Percentiles rank a stretch among this genome's conserved stretches.
Conservation (phyloP, 2,329 filamentous ascomycete species). For the Celoporthe dispersa region DNA sequence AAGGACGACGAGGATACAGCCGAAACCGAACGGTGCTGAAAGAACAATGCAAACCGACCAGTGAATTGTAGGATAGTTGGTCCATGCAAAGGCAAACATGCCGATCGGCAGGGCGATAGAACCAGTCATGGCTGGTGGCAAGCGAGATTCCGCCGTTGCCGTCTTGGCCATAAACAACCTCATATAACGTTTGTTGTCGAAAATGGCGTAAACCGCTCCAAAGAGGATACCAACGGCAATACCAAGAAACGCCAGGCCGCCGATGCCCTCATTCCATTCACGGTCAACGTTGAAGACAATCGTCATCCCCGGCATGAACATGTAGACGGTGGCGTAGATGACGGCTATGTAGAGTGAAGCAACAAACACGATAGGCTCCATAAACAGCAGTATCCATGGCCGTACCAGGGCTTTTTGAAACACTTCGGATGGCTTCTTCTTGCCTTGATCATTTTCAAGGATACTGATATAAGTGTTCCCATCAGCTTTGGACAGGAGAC, state of each 20-base stretch:
- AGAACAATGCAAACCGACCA: slow-evolving; percentile 43
- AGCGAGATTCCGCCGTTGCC: slow-evolving; percentile 65
- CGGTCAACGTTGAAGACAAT: slow-evolving; percentile 63
- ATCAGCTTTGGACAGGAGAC: slow-evolving; percentile 3
- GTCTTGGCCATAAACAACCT: slow-evolving; percentile 28
- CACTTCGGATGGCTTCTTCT: slow-evolving; percentile 45
- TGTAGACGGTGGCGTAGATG: slow-evolving; percentile 58
- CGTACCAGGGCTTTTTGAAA: slow-evolving; percentile 61
- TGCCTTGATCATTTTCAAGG: slow-evolving; percentile 11
- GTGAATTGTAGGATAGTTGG: slow-evolving; percentile 34
- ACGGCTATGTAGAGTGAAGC: slow-evolving; percentile 67
- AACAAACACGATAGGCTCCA: slow-evolving; percentile 68
- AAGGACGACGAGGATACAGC: slow-evolving; percentile 67
- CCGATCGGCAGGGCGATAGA: slow-evolving; percentile 43
- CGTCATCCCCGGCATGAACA: slow-evolving; percentile 59
- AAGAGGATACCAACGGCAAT: slow-evolving; percentile 63
- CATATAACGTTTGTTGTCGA: slow-evolving; percentile 59
- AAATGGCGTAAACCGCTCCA: slow-evolving; percentile 53
- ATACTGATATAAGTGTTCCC: slow-evolving; percentile 32
- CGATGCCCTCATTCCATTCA: slow-evolving; percentile 60
- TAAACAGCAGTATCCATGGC: slow-evolving; percentile 68
- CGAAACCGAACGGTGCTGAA: slow-evolving; percentile 44
- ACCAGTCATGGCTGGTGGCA: slow-evolving; percentile 64
- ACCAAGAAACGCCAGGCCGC: slow-evolving; percentile 66
- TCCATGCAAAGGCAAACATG: slow-evolving; percentile 16